These are phyloP conservation scores for Rhizophora mangle DNA, from an alignment of 345 rosid genomes.

Conservation along the genomic window DNA sequence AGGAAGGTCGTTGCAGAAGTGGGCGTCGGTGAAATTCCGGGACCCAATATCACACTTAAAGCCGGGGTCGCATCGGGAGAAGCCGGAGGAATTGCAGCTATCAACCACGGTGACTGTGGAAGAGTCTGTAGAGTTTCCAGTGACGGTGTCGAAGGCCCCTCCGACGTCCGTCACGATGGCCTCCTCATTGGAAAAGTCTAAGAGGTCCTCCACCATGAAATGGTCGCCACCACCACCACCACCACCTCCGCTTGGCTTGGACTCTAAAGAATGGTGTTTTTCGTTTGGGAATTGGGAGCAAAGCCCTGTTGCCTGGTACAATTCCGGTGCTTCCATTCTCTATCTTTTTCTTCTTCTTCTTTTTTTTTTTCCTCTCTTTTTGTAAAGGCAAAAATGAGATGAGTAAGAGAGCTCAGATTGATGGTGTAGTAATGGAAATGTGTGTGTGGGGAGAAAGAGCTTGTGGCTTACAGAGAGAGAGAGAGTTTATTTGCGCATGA, in stretches of 20 bases:
- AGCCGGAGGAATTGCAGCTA: constrained; percentile 62
- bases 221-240: constrained; percentile 42
- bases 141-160: constrained; percentile 23
- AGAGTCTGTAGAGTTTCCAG: constrained; percentile 48
- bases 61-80: constrained; percentile 35
- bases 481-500: constrained; percentile 47
- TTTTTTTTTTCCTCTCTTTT: background rate
- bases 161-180: constrained; percentile 38
- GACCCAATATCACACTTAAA: constrained; percentile 39
- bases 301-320: constrained; percentile 18
- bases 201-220: constrained; percentile 83
- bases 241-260: constrained; percentile 15
- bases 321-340: constrained; percentile 34
- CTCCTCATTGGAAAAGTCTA: constrained; percentile 82
- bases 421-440: constrained; percentile 25
- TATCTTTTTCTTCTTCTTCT: too few relatives aligned
- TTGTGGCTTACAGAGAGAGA: constrained; percentile 9
- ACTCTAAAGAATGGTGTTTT: constrained; percentile 33
- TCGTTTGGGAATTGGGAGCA: constrained; percentile 37
- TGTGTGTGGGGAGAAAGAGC: constrained; percentile 14
- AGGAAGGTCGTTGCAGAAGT: constrained; percentile 70
- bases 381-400: constrained; percentile 5
- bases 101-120: constrained; percentile 52
- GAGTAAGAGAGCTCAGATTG: background rate
- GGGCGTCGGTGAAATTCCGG: constrained; percentile 34